Base-by-base conservation (phyloP, 2,329 filamentous ascomycete genomes). In the Coniosporium tulheliwenetii region DNA sequence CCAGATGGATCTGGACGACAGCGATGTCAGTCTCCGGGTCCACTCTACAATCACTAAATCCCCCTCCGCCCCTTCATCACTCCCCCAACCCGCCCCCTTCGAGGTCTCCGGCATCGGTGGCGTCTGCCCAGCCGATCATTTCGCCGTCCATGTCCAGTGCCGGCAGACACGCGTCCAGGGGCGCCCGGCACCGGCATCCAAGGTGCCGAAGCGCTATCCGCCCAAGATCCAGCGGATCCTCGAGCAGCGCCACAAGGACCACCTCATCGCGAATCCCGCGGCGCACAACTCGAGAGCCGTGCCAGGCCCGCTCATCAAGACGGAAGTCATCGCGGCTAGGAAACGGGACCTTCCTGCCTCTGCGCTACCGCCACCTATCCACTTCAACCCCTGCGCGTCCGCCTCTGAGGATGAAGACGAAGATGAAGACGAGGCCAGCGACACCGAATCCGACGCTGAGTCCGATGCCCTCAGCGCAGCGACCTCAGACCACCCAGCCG, bases 301-400 rank as follows among this genome's bases (percentile, higher is more conserved):
- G 19, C 32, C 32, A 5, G 50, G 37, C 30, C 40, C 15, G 14
- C 43, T 39, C 73, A 65, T 94, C 77, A 42, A 72, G 58, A 15
- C 93, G 63, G 15, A 87, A 67, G 52, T 79, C 66, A 35, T 80
- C 62, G 47, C 85, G 66, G 43, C 81, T 63, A 45, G 89, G 71
- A 43, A 80, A 67, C 39, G 89, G 63, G 39, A 89, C 68, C 38
- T 69, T 5, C 61, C 62, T 0, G 63, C 56, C 10, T 67, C 66
- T 0, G 41, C 48, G 7, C 55, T 70, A 1, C 66, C 66, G 2
- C 62, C 63, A 1, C 59, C 66, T 1, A 62, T 63, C 0, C 51
- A 47, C 42, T 66, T 62, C 43, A 56, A 65, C 26, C 56, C 59
- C 0, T 26, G 19, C 19, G 19, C 19, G 19, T 55, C 61, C 37